Conservation (phyloP, 768 basidiomycete species). For the Tylopilus plumbeoviolaceoides region DNA sequence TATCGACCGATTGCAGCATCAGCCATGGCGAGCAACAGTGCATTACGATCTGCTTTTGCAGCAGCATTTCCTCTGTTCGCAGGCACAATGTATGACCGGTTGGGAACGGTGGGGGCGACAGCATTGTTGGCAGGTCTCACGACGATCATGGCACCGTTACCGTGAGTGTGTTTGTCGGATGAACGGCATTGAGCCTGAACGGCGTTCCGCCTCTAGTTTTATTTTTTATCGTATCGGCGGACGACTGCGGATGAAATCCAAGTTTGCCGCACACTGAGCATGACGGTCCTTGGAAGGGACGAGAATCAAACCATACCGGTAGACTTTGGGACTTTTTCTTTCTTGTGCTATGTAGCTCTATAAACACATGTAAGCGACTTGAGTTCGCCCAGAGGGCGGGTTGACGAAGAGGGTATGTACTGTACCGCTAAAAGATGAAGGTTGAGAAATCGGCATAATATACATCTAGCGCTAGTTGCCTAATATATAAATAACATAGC, state of each 20-base stretch:
- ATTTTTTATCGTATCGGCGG: constrained; percentile 47
- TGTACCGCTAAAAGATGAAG: background rate
- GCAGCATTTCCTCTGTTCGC: constrained; percentile 53
- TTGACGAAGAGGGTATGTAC: constrained; percentile 6
- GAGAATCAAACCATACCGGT: background rate
- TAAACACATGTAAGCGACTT: background rate
- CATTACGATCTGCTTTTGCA: constrained; percentile 45
- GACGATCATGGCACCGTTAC: constrained; percentile 57
- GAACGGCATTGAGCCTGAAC: background rate
- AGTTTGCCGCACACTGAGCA: constrained; percentile 33
- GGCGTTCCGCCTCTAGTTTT: constrained; percentile 31
- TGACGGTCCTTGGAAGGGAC: background rate
- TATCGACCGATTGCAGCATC: constrained; percentile 52
- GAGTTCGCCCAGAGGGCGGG: background rate
- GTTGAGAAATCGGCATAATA: constrained; percentile 11
- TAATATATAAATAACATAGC: constrained; percentile 12
- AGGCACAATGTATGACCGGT: constrained; percentile 42
- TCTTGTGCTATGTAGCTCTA: background rate
- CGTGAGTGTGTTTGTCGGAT: constrained; percentile 36
- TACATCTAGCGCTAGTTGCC: constrained; percentile 21
- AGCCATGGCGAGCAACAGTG: constrained; percentile 65
- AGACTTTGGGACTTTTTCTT: background rate
- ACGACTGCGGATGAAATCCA: constrained; percentile 39
- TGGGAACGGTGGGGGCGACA: constrained; percentile 70
- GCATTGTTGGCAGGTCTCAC: constrained; percentile 66